Conservation (phyloP, 768 basidiomycete genomes). For the Phanerochaete carnosa region DNA sequence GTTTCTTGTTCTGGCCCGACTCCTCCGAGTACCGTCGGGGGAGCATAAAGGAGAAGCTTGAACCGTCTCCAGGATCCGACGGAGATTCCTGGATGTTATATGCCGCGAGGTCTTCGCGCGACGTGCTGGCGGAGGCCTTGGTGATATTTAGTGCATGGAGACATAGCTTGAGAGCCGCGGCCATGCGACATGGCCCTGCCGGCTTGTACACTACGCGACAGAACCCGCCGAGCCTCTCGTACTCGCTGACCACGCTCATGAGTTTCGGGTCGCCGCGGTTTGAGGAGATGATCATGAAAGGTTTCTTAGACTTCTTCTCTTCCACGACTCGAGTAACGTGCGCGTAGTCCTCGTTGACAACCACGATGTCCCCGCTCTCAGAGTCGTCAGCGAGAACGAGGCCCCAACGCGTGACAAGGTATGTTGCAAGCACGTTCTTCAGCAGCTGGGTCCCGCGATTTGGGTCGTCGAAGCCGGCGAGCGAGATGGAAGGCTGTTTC, state of each 20-base stretch:
- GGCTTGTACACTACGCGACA: conserved; percentile 91
- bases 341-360: conserved; percentile 76
- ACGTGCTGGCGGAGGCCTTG: conserved; percentile 23
- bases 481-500: conserved; percentile 51
- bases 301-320: conserved; percentile 51
- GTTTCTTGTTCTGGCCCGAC: neutral
- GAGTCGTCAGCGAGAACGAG: conserved; percentile 45
- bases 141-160: conserved; percentile 54
- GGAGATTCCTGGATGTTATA: neutral
- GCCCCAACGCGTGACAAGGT: conserved; percentile 76
- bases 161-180: conserved; percentile 60
- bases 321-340: conserved; percentile 56
- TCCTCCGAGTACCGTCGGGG: conserved; percentile 21
- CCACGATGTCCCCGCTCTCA: conserved; percentile 65
- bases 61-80: conserved; percentile 3
- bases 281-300: conserved; percentile 75
- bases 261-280: conserved; percentile 62
- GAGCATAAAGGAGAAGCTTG: neutral
- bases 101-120: conserved; percentile 8
- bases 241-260: conserved; percentile 62
- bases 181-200: conserved; percentile 74
- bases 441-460: conserved; percentile 69
- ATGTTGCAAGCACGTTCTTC: conserved; percentile 56
- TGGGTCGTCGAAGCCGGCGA: conserved; percentile 66
- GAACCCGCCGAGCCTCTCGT: conserved; percentile 81